Evolutionary conservation across 1,284 basidiomycete genomes (phyloP), one percentile per base, ranked within the genome.

Genomic region (Microbotryum saponariae): DNA sequence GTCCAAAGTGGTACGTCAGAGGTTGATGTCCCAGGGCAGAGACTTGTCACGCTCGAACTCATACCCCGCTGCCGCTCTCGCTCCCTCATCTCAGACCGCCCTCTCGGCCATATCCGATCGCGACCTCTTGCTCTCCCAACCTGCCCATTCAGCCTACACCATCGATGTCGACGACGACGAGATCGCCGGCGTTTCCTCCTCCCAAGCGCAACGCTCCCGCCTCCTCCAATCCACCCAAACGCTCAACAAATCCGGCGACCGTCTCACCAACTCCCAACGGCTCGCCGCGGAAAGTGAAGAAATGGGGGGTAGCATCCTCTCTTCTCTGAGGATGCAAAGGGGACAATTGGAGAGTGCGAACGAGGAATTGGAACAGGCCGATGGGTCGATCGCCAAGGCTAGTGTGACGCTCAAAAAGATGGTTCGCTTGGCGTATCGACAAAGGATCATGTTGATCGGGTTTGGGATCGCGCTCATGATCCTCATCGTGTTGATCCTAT

Each of bases 321-420:
- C 49, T 14, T 56, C 49, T 18, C n/a, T 69, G 10, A 51, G 62
- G 7, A 62, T 62, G 5, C 67, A 69, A 50, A 18, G 67, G 42
- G 54, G 54, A n/a, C 65, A 67, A 51, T 33, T 69, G 25, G 48
- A 56, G 51, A 52, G 54, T 5, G 60, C 65, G 47, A 62, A 60
- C n/a, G 67, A 67, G 27, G 53, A 46, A 20, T 56, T 67, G 23
- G 63, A 67, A 9, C 65, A 67, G 52, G 61, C 65, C 2, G 67
- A 69, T 29, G 52, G 56, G n/a, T 62, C 56, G 27, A 59, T 68
- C 37, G 59, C 29, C 7, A 51, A 62, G 44, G 67, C 67, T 49
- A 46, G 49, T 9, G 44, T 54, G 21, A 66, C 67, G 7, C 61
- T 68, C 27, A 58, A 49, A 7, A 31, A 54, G 51, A 68, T 68